Base-by-base conservation (phyloP, 176 grass and related monocot species). In the Bothriochloa decipiens region DNA sequence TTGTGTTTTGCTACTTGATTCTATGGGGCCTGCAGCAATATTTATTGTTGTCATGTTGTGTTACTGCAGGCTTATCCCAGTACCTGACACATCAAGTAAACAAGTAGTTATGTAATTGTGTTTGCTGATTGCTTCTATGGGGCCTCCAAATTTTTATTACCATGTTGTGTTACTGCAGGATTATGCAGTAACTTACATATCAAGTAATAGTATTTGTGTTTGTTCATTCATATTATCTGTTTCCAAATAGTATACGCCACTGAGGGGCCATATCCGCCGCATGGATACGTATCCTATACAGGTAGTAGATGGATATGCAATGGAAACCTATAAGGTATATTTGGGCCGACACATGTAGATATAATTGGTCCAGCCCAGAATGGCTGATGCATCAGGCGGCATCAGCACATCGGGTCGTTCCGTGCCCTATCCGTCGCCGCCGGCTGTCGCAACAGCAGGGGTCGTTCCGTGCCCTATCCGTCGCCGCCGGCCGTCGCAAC, bases 51-150 rank as follows among this genome's bases (percentile, higher is more conserved):
- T 25, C 7, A 80, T 15, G 22, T 23, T n/a, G 25, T 70, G 27
- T 58, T 61, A 47, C 12, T 55, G 43, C 14, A 14, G 25, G 67
- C 12, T 60, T 80, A 63, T 60, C 77, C 53, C 20, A 57, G 18
- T 70, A 13, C 40, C 7, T 57, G 52, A 61, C 33, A 66, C 37
- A 29, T 84, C 4, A 57, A 55, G 5, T 39, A 22, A 8, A 55
- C 52, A 55, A 55, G 52, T 74, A 29, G 43, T 47, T 50, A 26
- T 12, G 7, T 57, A 57, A 57, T 5, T 41, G 7, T 81, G 46
- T 67, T 76, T 80, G 10, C 60, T 82, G 55, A 53, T 82, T 22
- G n/a, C 50, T 76, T 26, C 50, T 69, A n/a, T 23, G 11, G 9
- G 62, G 58, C 52, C 13, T 2, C 4, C 1, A 11, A 62, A 47